Evolutionary conservation across 768 basidiomycete species (phyloP), one percentile per base, ranked within the genome.

Genomic region (Phanerochaete carnosa): DNA sequence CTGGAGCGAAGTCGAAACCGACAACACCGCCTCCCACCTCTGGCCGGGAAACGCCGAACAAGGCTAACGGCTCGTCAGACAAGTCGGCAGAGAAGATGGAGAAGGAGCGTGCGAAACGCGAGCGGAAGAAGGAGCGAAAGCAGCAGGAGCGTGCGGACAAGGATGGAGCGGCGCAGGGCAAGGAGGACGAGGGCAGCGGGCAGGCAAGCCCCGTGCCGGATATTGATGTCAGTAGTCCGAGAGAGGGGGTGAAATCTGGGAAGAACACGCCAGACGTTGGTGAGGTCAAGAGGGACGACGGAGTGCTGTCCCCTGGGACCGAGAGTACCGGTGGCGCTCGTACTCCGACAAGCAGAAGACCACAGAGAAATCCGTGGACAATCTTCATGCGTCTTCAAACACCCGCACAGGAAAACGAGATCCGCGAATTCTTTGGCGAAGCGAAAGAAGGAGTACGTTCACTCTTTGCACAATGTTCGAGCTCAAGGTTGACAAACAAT

Each of bases 321-420:
- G 86, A 86, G 56, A 65, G 79, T 76, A 84, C 84, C 32, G 89
- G 90, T 9, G n/a, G n/a, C n/a, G 75, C 78, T 25, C 81, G 90
- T 58, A 93, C 92, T 28, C 92, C 92, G 22, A 90, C 85, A 56
- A 80, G 81, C 35, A 79, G 80, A 50, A 82, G 84, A 59, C 82
- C 83, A 0, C 76, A 82, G 29, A 80, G 90, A 43, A 84, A 90
- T 71, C 91, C 92, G 5, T 92, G 88, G 87, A 95, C 93, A 8
- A 80, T 94, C 55, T 94, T 92, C 73, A 85, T 95, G 80, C 85
- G 88, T 63, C 79, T 88, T 75, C 73, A 77, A 3, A 65, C 76
- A 8, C 70, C 80, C 13, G 77, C 83, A 5, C 81, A 72, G 11
- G 93, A 95, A 64, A 64, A 72, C 0, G 90, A 93, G 51, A 69